phyloP scores from a whole-genome alignment of 1,139 yeast species.

The Sugiyamaella castrensis region DNA sequence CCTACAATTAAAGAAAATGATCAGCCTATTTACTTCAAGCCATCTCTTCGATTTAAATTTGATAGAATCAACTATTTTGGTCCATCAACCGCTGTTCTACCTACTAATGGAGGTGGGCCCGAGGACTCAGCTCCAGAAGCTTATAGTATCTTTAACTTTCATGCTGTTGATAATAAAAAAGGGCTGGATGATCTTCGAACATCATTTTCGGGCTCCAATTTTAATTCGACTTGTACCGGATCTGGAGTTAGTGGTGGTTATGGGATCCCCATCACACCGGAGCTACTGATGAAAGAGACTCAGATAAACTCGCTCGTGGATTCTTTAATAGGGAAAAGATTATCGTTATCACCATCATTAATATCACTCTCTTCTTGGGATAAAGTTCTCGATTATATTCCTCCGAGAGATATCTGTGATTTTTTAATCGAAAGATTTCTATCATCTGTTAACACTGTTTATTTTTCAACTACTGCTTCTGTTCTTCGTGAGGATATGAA shows the following conservation, averaged over 20 bases:
- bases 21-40: too few relatives aligned
- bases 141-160: slow-evolving; percentile 14
- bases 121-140: slow-evolving; percentile 16
- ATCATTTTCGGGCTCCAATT: not conserved
- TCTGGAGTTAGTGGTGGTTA: too few relatives aligned
- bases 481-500: slow-evolving; percentile 18
- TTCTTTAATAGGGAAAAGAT: too few relatives aligned
- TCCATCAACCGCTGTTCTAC: slow-evolving; percentile 13
- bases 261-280: not conserved
- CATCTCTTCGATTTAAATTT: slow-evolving; percentile 14
- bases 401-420: slow-evolving; percentile 20
- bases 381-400: slow-evolving; percentile 20
- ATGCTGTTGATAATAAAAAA: slow-evolving; percentile 11
- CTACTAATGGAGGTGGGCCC: slow-evolving; percentile 13
- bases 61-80: slow-evolving; percentile 17
- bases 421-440: slow-evolving; percentile 19
- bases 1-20: not conserved
- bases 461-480: slow-evolving; percentile 18
- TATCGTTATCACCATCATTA: slow-evolving; percentile 5
- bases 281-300: slow-evolving; percentile 5
- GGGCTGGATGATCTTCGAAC: slow-evolving; percentile 7
- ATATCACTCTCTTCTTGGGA: slow-evolving; percentile 20
- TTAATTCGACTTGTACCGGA: too few relatives aligned
- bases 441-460: slow-evolving; percentile 19
- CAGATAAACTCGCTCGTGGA: slow-evolving; percentile 9